These are phyloP conservation scores for Botrytis fragariae DNA, from an alignment of 2,329 filamentous ascomycete species.

Conservation along the genomic window DNA sequence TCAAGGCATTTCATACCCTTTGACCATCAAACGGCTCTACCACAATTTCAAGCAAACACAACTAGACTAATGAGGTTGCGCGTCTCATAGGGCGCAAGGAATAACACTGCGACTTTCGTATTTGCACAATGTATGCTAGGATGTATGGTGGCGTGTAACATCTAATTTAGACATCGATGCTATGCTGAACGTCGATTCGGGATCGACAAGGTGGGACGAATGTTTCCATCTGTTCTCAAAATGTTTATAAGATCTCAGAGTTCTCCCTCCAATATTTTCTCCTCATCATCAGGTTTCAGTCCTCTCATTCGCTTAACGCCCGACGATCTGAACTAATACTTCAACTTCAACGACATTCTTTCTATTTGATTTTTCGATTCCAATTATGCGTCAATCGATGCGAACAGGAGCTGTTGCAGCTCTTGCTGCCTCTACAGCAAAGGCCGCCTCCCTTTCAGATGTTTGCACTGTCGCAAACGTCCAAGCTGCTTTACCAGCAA, in stretches of 20 bases:
- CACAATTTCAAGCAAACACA: not conserved
- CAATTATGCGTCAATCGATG: constrained; percentile 2
- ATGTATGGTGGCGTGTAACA: not conserved
- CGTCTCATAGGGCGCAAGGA: not conserved
- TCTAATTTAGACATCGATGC: not conserved
- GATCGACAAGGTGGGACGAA: not conserved
- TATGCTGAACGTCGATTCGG: too few relatives aligned
- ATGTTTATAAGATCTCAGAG: not conserved
- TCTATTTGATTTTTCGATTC: not conserved
- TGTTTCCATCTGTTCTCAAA: not conserved
- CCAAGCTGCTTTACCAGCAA: constrained; percentile 7
- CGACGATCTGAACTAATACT: not conserved
- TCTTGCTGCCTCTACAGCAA: constrained; percentile 12
- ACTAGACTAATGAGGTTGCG: not conserved
- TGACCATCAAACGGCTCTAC: not conserved
- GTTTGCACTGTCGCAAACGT: not conserved
- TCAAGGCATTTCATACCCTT: not conserved
- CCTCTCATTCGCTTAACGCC: not conserved
- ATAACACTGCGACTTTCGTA: not conserved
- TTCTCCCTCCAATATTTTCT: not conserved
- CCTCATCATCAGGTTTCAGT: not conserved
- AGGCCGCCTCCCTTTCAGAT: not conserved
- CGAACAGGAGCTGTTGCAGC: constrained; percentile 23
- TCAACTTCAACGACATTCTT: not conserved
- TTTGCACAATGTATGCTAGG: not conserved